Conservation (phyloP, 2,329 filamentous ascomycete species). For the Sporothrix variecibatus region DNA sequence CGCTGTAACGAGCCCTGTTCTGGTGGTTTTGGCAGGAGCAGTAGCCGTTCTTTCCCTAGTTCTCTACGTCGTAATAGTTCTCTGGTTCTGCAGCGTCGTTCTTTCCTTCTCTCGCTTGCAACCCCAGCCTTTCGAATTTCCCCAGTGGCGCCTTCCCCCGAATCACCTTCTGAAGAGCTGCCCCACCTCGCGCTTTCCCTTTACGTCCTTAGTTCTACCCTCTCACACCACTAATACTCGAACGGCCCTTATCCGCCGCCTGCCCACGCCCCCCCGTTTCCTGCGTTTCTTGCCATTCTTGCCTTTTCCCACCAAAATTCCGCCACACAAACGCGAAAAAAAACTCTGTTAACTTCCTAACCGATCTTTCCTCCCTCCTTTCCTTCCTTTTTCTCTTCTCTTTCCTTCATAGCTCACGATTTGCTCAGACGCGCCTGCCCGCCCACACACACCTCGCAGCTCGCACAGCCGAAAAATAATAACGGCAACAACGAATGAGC, state of each 20-base stretch:
- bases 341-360: constrained; percentile 33
- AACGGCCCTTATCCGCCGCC: constrained; percentile 9
- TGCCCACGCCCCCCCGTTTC: constrained; percentile 8
- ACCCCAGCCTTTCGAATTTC: constrained; percentile 22
- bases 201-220: background rate
- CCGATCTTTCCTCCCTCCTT: constrained; percentile 23
- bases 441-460: constrained; percentile 13
- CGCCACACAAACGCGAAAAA: constrained; percentile 22
- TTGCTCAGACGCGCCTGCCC: constrained; percentile 13
- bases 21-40: background rate
- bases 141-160: background rate
- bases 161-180: background rate
- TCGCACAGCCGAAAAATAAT: constrained; percentile 4
- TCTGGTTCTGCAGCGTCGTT: background rate
- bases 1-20: constrained; percentile 2
- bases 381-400: constrained; percentile 14
- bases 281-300: constrained; percentile 1
- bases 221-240: constrained; percentile 21
- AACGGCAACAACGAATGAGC: constrained; percentile 15
- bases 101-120: constrained; percentile 14
- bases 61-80: too few species aligned
- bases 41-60: background rate
- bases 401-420: constrained; percentile 23
- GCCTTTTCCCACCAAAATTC: background rate
- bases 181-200: constrained; percentile 9